phyloP scores from a whole-genome alignment of 768 basidiomycete genomes.

The Termitomyces bulborhizus region DNA sequence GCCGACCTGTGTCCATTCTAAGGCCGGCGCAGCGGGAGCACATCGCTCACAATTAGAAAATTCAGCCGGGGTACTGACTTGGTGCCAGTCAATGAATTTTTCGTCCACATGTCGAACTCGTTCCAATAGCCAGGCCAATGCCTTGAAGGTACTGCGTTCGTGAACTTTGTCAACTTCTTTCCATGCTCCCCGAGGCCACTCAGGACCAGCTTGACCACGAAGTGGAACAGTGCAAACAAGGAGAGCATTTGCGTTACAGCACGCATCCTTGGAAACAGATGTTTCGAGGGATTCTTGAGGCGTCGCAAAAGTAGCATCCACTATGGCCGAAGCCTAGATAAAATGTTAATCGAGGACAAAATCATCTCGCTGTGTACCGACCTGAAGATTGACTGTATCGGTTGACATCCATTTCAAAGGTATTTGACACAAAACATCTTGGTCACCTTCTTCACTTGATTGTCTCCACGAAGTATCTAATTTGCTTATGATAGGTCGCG shows the following conservation, averaged over 20 bases:
- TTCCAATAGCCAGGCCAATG: slow-evolving; percentile 84
- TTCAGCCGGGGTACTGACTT: slow-evolving; percentile 36
- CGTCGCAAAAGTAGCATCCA: slow-evolving; percentile 59
- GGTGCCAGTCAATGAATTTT: slow-evolving; percentile 63
- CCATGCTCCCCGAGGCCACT: slow-evolving; percentile 78
- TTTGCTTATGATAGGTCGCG: slow-evolving; percentile 68
- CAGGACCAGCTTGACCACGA: slow-evolving; percentile 58
- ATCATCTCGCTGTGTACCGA: slow-evolving; percentile 37
- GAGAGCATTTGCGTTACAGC: slow-evolving; percentile 70
- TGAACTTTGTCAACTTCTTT: slow-evolving; percentile 81
- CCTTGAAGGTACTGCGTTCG: slow-evolving; percentile 74
- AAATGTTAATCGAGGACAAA: background rate
- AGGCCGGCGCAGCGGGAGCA: slow-evolving; percentile 69
- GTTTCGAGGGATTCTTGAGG: slow-evolving; percentile 51
- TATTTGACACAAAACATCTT: slow-evolving; percentile 51
- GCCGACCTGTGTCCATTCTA: slow-evolving; percentile 64
- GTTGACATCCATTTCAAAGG: slow-evolving; percentile 61
- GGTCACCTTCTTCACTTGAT: slow-evolving; percentile 38
- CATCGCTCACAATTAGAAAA: slow-evolving; percentile 68
- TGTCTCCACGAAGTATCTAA: slow-evolving; percentile 79
- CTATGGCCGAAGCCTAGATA: slow-evolving; percentile 43
- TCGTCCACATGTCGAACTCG: slow-evolving; percentile 72
- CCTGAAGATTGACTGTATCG: slow-evolving; percentile 45
- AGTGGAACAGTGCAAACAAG: slow-evolving; percentile 75
- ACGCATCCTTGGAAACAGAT: slow-evolving; percentile 51